Conservation (phyloP, 306 rosid genomes). For the Urtica urens region DNA sequence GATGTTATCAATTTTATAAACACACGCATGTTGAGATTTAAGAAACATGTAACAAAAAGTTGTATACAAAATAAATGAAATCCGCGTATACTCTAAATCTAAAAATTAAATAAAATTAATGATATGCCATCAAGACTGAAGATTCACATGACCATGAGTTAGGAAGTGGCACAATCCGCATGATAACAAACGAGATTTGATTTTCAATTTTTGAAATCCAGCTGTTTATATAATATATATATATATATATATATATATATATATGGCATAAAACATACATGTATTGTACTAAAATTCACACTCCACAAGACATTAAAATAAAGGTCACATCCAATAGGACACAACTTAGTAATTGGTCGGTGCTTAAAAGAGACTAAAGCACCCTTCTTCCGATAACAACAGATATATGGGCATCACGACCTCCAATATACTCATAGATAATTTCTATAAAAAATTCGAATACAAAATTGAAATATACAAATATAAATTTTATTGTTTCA, state of each 20-base stretch:
- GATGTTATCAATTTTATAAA: background rate
- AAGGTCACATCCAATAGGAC: background rate
- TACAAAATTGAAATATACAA: conserved; percentile 6
- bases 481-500: background rate
- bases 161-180: background rate
- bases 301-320: too few relatives aligned
- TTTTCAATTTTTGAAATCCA: conserved; percentile 13
- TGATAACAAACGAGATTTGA: background rate
- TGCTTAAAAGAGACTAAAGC: background rate
- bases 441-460: background rate
- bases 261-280: background rate
- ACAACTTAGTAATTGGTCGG: background rate
- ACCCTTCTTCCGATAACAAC: conserved; percentile 1
- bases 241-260: background rate
- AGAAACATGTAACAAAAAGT: background rate
- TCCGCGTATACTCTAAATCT: too few relatives aligned
- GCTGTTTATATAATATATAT: background rate
- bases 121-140: conserved; percentile 3
- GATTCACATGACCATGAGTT: conserved; percentile 6
- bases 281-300: background rate
- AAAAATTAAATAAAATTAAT: too few relatives aligned
- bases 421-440: background rate
- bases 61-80: background rate
- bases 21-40: background rate
- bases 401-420: background rate